Base-by-base conservation (phyloP, 768 basidiomycete genomes). In the Amylocystis lapponica region DNA sequence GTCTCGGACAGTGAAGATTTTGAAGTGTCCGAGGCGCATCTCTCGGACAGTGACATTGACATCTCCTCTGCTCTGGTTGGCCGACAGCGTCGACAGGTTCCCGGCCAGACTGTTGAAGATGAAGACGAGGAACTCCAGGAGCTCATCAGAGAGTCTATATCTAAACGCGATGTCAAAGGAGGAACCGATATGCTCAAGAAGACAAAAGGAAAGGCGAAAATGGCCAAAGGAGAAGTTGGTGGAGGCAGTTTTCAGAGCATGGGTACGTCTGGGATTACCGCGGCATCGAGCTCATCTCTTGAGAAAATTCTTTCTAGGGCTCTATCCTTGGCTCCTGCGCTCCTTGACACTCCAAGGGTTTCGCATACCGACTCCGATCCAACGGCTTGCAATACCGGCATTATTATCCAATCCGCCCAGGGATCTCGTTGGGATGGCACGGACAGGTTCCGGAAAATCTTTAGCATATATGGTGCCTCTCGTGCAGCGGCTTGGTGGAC, bases 401-500 rank as follows among this genome's bases (percentile, higher is more conserved):
- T 76, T 96, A 31, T 77, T 98, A 29, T 64, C 83, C 11, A 79
- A 76, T 31, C 92, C 94, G 30, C 91, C 93, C 8, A 73, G 87
- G 40, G 94, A 96, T 65, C 79, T 99, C 12, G 91, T 98, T 12
- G 95, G 91, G 31, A 99, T 98, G 96, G 95, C 96, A 27, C 78
- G 96, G 27, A 99, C 96, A 4, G 96, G 96, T 31, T 96, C 93
- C 2, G 96, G 96, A 47, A 98, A 98, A 68, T 94, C 94, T 9
- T 77, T 99, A 27, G 95, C 95, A 16, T 99, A 94, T 61, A 79
- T 98, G 74, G 69, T 98, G 20, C 96, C 96, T 38, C 75, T 99
- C 13, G 71, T 96, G 0, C 87, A 94, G 45, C 76, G 90, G 35
- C 76, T 99, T 7, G 80, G 85, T 5, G 88, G 89, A 8, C 70